Evolutionary conservation across 768 basidiomycete genomes (phyloP), one percentile per base, ranked within the genome.

Genomic region (Tricholomella constricta): DNA sequence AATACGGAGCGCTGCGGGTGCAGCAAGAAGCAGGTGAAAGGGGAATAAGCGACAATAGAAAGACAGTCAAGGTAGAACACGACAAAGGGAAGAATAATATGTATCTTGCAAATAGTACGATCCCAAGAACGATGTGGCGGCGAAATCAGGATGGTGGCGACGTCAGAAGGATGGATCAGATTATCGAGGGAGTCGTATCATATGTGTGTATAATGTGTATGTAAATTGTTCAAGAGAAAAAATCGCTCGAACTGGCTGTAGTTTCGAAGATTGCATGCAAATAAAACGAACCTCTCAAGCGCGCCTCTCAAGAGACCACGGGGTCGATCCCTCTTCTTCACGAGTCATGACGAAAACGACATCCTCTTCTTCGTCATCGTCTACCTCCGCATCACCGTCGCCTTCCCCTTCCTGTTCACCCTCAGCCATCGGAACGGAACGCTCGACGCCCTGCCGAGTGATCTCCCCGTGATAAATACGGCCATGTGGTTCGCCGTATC

Each of bases 301-400:
- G 44, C 62, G 69, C 56, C 34, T 53, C 44, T 73, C 69, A 43
- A 68, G 69, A 46, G 63, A 62, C 66, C 69, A 71, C 40, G 59
- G 60, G 58, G 69, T 72, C n/a, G 70, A 70, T 52, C 76, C 77
- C 53, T 74, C 65, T 36, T 79, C 81, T 14, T 57, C 57, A 32
- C 45, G 56, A 27, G 41, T 52, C 65, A 88, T 78, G 34, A 88
- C 86, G 57, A 88, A 85, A n/a, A 80, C 85, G n/a, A 88, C 79
- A 35, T 88, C 85, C 27, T 87, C 86, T n/a, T 88, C 86, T 2
- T 85, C 85, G 2, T 86, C 85, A 9, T 86, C 83, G 2, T 84
- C 79, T 4, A 17, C 78, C 1, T 81, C 80, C 2, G 76, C 78
- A 17, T 81, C 78, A 8, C 76, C 72, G 20, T 61, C 72, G 6